These are phyloP conservation scores for Lactarius hatsudake DNA, from an alignment of 768 basidiomycete genomes.

Conservation along the genomic window DNA sequence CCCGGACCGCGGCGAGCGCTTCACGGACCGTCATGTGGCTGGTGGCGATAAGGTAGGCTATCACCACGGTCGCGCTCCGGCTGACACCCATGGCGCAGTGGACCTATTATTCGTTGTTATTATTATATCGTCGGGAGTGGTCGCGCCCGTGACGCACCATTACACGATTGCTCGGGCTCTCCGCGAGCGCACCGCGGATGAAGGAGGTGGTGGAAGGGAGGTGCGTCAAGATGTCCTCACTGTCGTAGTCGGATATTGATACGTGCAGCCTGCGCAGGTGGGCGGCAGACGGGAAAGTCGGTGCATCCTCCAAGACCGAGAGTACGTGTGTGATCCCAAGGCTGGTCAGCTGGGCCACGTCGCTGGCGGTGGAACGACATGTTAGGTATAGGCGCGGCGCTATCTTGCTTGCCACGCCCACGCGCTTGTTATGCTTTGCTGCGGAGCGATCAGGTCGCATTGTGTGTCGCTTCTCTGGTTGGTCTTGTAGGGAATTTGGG, in stretches of 20 bases:
- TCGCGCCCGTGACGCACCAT: constrained; percentile 40
- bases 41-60: constrained; percentile 53
- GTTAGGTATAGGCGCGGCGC: constrained; percentile 60
- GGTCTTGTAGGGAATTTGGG: background rate
- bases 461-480: background rate
- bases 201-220: constrained; percentile 51
- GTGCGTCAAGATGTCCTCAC: constrained; percentile 44
- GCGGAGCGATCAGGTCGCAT: constrained; percentile 3
- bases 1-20: constrained; percentile 30
- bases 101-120: constrained; percentile 44
- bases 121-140: background rate
- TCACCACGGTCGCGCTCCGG: constrained; percentile 71
- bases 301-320: constrained; percentile 55
- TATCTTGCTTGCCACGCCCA: constrained; percentile 35
- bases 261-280: constrained; percentile 53
- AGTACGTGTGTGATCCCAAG: constrained; percentile 75
- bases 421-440: constrained; percentile 15
- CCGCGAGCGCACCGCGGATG: constrained; percentile 47
- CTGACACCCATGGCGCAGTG: constrained; percentile 78
- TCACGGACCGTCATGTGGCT: constrained; percentile 30
- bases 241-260: constrained; percentile 41
- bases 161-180: constrained; percentile 44
- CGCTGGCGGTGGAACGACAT: constrained; percentile 54
- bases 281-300: constrained; percentile 40
- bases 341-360: constrained; percentile 44